A percentile compares a stretch with the other conserved stretches of the same genome.
phyloP scores from a whole-genome alignment of 1,284 basidiomycete species.

The Paramarasmius palmivorus region DNA sequence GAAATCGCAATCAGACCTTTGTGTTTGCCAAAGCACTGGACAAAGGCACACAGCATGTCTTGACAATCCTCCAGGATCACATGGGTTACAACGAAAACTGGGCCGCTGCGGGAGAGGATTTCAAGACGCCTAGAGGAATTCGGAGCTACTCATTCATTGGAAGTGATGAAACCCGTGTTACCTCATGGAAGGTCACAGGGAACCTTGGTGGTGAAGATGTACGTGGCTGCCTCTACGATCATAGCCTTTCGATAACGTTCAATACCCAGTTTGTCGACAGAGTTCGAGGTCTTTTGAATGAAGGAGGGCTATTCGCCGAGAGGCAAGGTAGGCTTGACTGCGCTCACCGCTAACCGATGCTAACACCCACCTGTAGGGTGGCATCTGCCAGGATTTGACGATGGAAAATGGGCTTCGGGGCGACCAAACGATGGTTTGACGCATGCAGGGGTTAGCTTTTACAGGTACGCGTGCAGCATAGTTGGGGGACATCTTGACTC shows the following conservation, averaged over 20 bases:
- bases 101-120: slow-evolving; percentile 38
- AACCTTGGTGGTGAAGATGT: slow-evolving; percentile 50
- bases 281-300: slow-evolving; percentile 47
- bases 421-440: slow-evolving; percentile 39
- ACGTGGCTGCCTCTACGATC: slow-evolving; percentile 11
- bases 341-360: slow-evolving; percentile 8
- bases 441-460: slow-evolving; percentile 46
- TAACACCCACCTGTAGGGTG: slow-evolving; percentile 26
- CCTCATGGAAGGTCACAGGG: slow-evolving; percentile 47
- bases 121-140: slow-evolving; percentile 48
- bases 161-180: slow-evolving; percentile 33
- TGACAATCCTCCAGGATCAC: slow-evolving; percentile 56
- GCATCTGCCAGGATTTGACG: slow-evolving; percentile 54
- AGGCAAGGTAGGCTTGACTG: slow-evolving; percentile 41
- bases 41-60: slow-evolving; percentile 35
- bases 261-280: slow-evolving; percentile 35
- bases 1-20: slow-evolving; percentile 35
- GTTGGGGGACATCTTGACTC: not conserved
- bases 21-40: slow-evolving; percentile 30
- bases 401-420: slow-evolving; percentile 39
- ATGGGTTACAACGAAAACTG: slow-evolving; percentile 52
- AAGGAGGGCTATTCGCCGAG: slow-evolving; percentile 49
- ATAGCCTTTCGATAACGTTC: not conserved
- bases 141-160: slow-evolving; percentile 43
- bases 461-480: slow-evolving; percentile 27